These are phyloP conservation scores for Tubosaeta sp. DNA, from an alignment of 768 basidiomycete genomes.

Conservation along the genomic window DNA sequence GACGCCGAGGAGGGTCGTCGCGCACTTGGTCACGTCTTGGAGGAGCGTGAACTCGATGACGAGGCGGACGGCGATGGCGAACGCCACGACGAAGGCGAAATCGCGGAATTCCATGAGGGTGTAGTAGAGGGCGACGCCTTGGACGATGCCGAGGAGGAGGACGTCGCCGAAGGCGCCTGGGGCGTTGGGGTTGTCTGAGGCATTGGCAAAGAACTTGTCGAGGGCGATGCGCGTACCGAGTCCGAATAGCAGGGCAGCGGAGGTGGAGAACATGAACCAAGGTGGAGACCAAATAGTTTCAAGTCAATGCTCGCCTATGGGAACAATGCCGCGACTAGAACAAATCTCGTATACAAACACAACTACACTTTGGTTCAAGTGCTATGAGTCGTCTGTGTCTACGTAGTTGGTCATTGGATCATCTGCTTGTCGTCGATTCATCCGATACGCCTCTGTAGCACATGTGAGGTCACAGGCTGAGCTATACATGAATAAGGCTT, in stretches of 20 bases:
- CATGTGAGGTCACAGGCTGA: slow-evolving; percentile 5
- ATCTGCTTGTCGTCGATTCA: slow-evolving; percentile 63
- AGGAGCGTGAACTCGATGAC: slow-evolving; percentile 54
- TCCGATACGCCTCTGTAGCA: slow-evolving; percentile 82
- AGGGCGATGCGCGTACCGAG: slow-evolving; percentile 69
- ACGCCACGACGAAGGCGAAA: slow-evolving; percentile 52
- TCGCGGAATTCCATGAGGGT: slow-evolving; percentile 51
- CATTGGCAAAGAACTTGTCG: slow-evolving; percentile 49
- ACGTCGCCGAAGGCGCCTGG: slow-evolving; percentile 47
- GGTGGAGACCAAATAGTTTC: slow-evolving; percentile 13
- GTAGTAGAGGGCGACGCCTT: slow-evolving; percentile 71
- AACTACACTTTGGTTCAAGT: neutral
- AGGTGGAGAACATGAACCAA: slow-evolving; percentile 45
- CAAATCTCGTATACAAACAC: neutral
- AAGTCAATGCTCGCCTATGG: slow-evolving; percentile 14
- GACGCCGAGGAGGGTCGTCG: slow-evolving; percentile 61
- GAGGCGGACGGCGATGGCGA: slow-evolving; percentile 58
- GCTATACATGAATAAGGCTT: slow-evolving; percentile 23
- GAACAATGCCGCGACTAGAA: slow-evolving; percentile 7
- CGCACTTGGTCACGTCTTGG: slow-evolving; percentile 51
- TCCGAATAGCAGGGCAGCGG: slow-evolving; percentile 68
- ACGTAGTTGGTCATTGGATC: slow-evolving; percentile 95
- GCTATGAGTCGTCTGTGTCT: slow-evolving; percentile 42
- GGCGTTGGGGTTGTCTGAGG: slow-evolving; percentile 27
- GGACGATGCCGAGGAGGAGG: slow-evolving; percentile 68